Percentiles rank a stretch among this genome's conserved stretches.
These are phyloP conservation scores for Aspergillus puulaauensis DNA, from an alignment of 2,329 filamentous ascomycete genomes.

Conservation along the genomic window DNA sequence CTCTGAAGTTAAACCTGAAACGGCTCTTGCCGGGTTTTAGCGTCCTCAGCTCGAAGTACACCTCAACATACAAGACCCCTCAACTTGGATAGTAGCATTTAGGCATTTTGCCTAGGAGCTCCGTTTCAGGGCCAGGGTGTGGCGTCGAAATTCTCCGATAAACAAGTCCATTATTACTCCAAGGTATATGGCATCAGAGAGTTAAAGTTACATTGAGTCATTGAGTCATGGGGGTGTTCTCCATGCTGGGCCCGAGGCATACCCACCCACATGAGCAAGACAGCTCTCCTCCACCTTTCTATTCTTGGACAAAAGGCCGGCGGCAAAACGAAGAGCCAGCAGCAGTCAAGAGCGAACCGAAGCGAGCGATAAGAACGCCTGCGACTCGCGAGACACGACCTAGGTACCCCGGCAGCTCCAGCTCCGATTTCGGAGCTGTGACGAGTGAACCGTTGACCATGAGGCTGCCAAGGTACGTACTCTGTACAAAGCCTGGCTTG, in stretches of 20 bases:
- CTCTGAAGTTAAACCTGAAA: neutral
- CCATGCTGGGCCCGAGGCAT: neutral
- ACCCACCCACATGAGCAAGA: neutral
- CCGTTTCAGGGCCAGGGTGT: neutral
- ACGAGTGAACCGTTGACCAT: neutral
- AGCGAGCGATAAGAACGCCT: conserved; percentile 1
- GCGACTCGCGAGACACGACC: neutral
- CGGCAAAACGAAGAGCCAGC: neutral
- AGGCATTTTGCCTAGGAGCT: no score
- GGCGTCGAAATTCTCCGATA: neutral
- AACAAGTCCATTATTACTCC: neutral
- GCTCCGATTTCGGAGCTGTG: conserved; percentile 9
- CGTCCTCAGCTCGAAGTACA: neutral
- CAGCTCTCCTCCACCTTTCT: neutral
- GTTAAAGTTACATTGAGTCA: conserved; percentile 7
- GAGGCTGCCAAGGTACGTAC: neutral
- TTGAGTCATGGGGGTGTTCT: neutral
- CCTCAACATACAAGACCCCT: neutral
- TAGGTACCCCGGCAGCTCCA: neutral
- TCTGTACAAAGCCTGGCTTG: neutral
- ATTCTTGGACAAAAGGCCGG: neutral
- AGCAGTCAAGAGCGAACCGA: neutral
- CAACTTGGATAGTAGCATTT: neutral
- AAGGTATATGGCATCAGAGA: neutral
- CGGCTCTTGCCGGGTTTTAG: neutral